Conservation (phyloP, 495 filamentous ascomycete genomes). For the Penicillium argentinense region DNA sequence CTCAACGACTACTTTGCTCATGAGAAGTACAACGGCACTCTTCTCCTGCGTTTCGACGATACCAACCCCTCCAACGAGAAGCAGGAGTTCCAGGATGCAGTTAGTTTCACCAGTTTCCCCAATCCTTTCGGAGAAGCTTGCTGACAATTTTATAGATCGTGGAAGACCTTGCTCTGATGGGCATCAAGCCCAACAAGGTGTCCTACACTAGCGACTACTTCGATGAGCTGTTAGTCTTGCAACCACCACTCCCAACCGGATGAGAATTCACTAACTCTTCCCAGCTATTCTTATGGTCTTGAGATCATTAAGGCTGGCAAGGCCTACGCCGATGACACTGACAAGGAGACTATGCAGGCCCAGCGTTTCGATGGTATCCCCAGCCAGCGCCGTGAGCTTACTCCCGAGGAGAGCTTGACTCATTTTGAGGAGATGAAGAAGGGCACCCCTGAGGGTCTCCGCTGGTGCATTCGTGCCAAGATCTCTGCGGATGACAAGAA, state of each 20-base stretch:
- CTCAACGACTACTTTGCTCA: constrained; percentile 95
- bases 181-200: constrained; percentile 75
- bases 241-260: no score
- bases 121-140: no score
- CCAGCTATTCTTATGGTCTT: constrained; percentile 73
- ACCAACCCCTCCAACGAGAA: constrained; percentile 95
- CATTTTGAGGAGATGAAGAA: constrained; percentile 89
- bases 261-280: no score
- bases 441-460: constrained; percentile 69
- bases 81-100: constrained; percentile 86
- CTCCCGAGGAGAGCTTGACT: constrained; percentile 75
- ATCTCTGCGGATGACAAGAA: constrained; percentile 80
- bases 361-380: constrained; percentile 75
- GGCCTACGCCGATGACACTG: constrained; percentile 88
- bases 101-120: no score
- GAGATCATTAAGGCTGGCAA: constrained; percentile 78
- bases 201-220: constrained; percentile 91
- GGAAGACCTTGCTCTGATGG: no score
- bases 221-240: no score
- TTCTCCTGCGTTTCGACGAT: constrained; percentile 86
- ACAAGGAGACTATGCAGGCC: constrained; percentile 79
- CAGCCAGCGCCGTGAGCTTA: constrained; percentile 71
- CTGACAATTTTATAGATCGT: no score
- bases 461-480: constrained; percentile 88
- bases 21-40: constrained; percentile 77